Evolutionary conservation across 371 early-diverging fungal species (phyloP).

Genomic region (Mucor plumbeus): DNA sequence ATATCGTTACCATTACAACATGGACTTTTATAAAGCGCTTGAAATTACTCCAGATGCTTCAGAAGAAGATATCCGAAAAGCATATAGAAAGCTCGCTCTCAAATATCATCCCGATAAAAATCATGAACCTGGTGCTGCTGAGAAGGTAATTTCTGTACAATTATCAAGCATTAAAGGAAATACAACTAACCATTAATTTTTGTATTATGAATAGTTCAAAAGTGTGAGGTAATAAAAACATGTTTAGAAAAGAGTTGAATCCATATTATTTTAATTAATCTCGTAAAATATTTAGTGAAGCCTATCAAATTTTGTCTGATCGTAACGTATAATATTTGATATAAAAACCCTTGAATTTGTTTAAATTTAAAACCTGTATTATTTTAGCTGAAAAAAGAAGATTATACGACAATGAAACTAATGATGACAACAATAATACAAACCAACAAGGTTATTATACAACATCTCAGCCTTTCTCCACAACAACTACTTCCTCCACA

Average conservation of each 20-base stretch:
- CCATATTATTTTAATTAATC: not conserved
- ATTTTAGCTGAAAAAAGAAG: conserved; percentile 24
- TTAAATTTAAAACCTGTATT: conserved; percentile 6
- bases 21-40: conserved; percentile 91
- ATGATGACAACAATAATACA: not conserved
- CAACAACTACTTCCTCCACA: not conserved
- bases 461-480: not conserved
- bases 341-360: not conserved
- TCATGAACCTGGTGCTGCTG: conserved; percentile 32
- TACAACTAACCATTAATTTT: conserved; percentile 34
- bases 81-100: conserved; percentile 85
- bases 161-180: conserved; percentile 46
- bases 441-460: not conserved
- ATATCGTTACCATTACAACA: not conserved
- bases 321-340: conserved; percentile 17
- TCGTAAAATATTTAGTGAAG: conserved; percentile 13
- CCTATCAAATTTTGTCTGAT: conserved; percentile 29
- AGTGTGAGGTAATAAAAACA: conserved; percentile 18
- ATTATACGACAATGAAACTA: conserved; percentile 14
- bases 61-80: conserved; percentile 89
- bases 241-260: not conserved
- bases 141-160: conserved; percentile 20
- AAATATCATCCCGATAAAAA: conserved; percentile 88
- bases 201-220: conserved; percentile 15
- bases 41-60: conserved; percentile 79